Evolutionary conservation across 805 yeast genomes (phyloP).

Genomic region (Pichia paraexigua): DNA sequence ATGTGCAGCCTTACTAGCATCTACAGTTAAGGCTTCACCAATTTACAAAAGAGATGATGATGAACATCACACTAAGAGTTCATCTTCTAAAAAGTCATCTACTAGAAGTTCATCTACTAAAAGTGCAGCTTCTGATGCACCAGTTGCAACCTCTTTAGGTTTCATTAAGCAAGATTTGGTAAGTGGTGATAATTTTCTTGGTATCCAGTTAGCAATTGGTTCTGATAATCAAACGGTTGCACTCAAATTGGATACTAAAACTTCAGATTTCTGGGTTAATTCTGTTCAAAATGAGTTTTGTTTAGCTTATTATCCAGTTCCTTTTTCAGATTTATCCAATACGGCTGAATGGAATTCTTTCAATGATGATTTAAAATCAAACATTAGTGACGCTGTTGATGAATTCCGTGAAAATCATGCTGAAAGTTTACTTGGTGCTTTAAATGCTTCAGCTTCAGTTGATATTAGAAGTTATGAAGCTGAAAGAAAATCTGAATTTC

Average conservation of each 20-base stretch:
- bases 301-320: slow-evolving; percentile 8
- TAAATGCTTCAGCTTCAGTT: not conserved
- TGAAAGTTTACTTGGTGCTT: not conserved
- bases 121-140: not conserved
- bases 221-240: slow-evolving; percentile 42
- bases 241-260: slow-evolving; percentile 57
- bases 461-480: not conserved
- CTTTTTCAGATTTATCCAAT: not conserved
- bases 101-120: not conserved
- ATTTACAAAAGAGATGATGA: not conserved
- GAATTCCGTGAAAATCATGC: slow-evolving; percentile 3
- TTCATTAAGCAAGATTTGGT: not conserved
- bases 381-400: slow-evolving; percentile 1
- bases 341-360: slow-evolving; percentile 4
- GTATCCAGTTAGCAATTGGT: slow-evolving; percentile 41
- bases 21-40: slow-evolving; percentile 4
- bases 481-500: slow-evolving; percentile 5
- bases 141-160: not conserved
- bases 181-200: slow-evolving; percentile 18
- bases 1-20: slow-evolving; percentile 1
- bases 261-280: slow-evolving; percentile 58
- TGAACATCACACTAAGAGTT: no score
- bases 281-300: slow-evolving; percentile 10
- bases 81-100: not conserved
- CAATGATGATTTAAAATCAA: not conserved